These are phyloP conservation scores for Acidomyces sp. DNA, from an alignment of 495 filamentous ascomycete species.

Conservation along the genomic window DNA sequence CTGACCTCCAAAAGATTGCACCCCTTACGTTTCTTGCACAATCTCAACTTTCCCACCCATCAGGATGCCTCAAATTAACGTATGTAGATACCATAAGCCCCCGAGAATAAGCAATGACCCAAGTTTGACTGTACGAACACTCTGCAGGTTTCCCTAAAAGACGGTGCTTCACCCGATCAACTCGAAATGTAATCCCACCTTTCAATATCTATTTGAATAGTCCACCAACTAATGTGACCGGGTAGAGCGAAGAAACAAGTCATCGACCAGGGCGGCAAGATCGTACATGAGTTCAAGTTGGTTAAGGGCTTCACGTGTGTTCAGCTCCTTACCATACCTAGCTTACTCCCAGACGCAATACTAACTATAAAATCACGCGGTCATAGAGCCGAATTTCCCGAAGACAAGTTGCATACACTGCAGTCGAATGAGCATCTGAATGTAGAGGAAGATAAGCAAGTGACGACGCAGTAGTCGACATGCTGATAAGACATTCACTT, in stretches of 20 bases:
- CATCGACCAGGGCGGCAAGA: constrained; percentile 58
- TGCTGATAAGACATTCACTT: no score
- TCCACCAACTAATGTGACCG: constrained; percentile 4
- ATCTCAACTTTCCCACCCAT: not conserved
- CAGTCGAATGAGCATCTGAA: constrained; percentile 54
- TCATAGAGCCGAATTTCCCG: constrained; percentile 58
- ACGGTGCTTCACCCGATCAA: constrained; percentile 44
- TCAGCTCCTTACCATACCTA: constrained; percentile 2
- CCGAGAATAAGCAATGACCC: not conserved
- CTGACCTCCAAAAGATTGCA: no score
- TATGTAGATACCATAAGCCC: constrained; percentile 9
- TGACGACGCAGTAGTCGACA: constrained; percentile 57
- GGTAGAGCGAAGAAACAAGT: constrained; percentile 60
- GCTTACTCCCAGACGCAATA: not conserved
- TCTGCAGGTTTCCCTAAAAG: constrained; percentile 64
- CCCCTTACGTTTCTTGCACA: not conserved
- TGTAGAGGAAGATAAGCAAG: constrained; percentile 59
- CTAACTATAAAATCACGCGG: no score
- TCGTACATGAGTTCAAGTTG: constrained; percentile 68
- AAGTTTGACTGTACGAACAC: constrained; percentile 4
- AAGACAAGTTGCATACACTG: constrained; percentile 48
- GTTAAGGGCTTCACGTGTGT: constrained; percentile 87
- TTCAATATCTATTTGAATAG: no score
- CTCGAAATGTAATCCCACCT: constrained; percentile 58
- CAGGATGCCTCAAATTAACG: constrained; percentile 18